Percentiles rank a stretch among this genome's conserved stretches.
These are phyloP conservation scores for Colletotrichum agaves DNA, from an alignment of 2,329 filamentous ascomycete genomes.

Conservation along the genomic window DNA sequence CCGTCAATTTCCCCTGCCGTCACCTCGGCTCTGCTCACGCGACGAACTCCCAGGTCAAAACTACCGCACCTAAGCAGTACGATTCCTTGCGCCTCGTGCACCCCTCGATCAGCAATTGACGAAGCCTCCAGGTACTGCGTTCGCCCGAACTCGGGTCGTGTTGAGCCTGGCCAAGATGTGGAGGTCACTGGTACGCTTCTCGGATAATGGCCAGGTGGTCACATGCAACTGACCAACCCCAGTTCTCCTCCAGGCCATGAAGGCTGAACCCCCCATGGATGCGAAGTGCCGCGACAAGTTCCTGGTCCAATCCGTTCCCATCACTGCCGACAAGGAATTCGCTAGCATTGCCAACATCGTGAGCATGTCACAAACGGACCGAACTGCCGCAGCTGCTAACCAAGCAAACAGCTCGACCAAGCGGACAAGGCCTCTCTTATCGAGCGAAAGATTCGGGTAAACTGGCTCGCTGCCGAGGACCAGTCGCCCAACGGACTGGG, in stretches of 20 bases:
- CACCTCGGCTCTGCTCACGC: slow-evolving; percentile 30
- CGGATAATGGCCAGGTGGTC: slow-evolving; percentile 34
- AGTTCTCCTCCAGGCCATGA: slow-evolving; percentile 99
- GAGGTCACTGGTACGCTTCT: slow-evolving; percentile 83
- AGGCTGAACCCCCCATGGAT: slow-evolving; percentile 87
- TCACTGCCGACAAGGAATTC: slow-evolving; percentile 86
- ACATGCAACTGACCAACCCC: slow-evolving; percentile 40
- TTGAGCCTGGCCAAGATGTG: slow-evolving; percentile 89
- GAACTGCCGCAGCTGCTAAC: slow-evolving; percentile 25
- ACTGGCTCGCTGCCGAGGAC: slow-evolving; percentile 77
- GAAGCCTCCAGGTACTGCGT: slow-evolving; percentile 84
- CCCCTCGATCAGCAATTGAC: slow-evolving; percentile 41
- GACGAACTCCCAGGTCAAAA: slow-evolving; percentile 80
- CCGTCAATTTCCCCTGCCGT: background rate
- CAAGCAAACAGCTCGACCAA: slow-evolving; percentile 73
- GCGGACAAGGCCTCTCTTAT: slow-evolving; percentile 82
- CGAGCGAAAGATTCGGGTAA: slow-evolving; percentile 96
- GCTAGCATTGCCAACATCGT: slow-evolving; percentile 70
- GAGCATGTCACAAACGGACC: slow-evolving; percentile 33
- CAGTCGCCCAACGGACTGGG: slow-evolving; percentile 38
- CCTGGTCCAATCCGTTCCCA: slow-evolving; percentile 89
- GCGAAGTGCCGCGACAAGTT: slow-evolving; percentile 98
- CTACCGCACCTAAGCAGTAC: slow-evolving; percentile 98
- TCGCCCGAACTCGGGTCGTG: slow-evolving; percentile 94
- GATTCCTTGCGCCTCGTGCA: slow-evolving; percentile 48